Evolutionary conservation across 1,139 yeast genomes (phyloP), one percentile per base, ranked within the genome.

Genomic region (Lodderomyces oxycetoniae): DNA sequence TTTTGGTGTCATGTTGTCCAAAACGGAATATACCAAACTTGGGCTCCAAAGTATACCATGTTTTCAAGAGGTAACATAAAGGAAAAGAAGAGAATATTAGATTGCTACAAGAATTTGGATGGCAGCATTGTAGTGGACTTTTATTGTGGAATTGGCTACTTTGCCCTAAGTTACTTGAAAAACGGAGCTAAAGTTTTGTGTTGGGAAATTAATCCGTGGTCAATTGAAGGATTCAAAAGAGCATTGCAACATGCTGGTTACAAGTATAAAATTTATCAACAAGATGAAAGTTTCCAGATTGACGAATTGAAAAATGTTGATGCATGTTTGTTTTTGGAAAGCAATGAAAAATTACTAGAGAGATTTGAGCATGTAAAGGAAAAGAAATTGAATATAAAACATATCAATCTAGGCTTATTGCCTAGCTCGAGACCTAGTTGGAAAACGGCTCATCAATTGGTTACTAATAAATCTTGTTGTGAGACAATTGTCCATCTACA

Each of bases 171-270:
- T 30, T 87, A 87, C 48, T 62, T 84, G 31, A 62, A 61, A 32
- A 63, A 68, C 26, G 69, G 71, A 1, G 87, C 85, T 1, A 59
- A 61, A 12, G 59, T 84, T 0, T 69, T 79, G 31, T 79, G 94
- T 50, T 87, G 95, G 87, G 96, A 87, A 45, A 59, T 87, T 30
- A 87, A 87, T 49, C 86, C 88, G 1, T 86, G 91, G 93, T 82
- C 93, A 31, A 71, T 82, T 5, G 77, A 79, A 46, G 95, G 94
- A 0, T 62, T 86, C 26, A 48, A 58, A 2, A 60, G 77, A 29
- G 88, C 88, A 1, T 67, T 82, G 6, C 35, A 40, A 2, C 49
- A 49, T 4, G 80, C 77, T 43, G 59, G 63, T 7, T 66, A 71
- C 53, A 50, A 45, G 5, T 68, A 61, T 34, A 57, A 52, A 38